These are phyloP conservation scores for Thelephora terrestris DNA, from an alignment of 1,284 basidiomycete species.

Conservation along the genomic window DNA sequence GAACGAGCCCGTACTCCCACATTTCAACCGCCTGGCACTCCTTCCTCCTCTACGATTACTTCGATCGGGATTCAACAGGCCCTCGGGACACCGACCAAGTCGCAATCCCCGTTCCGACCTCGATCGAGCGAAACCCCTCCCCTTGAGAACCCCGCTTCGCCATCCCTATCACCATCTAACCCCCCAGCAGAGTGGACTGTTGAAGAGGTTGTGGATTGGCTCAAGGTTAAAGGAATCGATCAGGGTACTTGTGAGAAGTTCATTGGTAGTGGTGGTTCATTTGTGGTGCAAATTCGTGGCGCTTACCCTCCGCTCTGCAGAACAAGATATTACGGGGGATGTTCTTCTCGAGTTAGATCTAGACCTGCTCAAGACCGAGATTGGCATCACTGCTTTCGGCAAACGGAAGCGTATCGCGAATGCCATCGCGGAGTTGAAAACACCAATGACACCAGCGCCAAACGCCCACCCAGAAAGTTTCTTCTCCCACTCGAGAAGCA, in stretches of 20 bases:
- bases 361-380: slow-evolving; percentile 87
- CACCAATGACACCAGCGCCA: slow-evolving; percentile 31
- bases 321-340: slow-evolving; percentile 98
- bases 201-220: slow-evolving; percentile 87
- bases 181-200: slow-evolving; percentile 77
- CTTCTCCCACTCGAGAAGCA: not conserved
- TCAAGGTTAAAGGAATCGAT: slow-evolving; percentile 79
- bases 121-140: not conserved
- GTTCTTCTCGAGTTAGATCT: slow-evolving; percentile 92
- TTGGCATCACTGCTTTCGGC: slow-evolving; percentile 91
- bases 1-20: slow-evolving; percentile 11
- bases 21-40: slow-evolving; percentile 24
- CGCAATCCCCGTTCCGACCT: slow-evolving; percentile 12
- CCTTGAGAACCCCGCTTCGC: slow-evolving; percentile 1
- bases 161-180: slow-evolving; percentile 5
- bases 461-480: slow-evolving; percentile 6
- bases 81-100: slow-evolving; percentile 18
- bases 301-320: slow-evolving; percentile 28
- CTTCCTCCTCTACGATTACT: slow-evolving; percentile 26
- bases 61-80: slow-evolving; percentile 19
- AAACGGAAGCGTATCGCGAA: slow-evolving; percentile 91
- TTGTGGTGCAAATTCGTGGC: not conserved
- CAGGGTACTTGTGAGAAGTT: slow-evolving; percentile 79
- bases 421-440: slow-evolving; percentile 84
- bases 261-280: slow-evolving; percentile 41